Evolutionary conservation across 306 rosid genomes (phyloP).

Genomic region (Casuarina equisetifolia): DNA sequence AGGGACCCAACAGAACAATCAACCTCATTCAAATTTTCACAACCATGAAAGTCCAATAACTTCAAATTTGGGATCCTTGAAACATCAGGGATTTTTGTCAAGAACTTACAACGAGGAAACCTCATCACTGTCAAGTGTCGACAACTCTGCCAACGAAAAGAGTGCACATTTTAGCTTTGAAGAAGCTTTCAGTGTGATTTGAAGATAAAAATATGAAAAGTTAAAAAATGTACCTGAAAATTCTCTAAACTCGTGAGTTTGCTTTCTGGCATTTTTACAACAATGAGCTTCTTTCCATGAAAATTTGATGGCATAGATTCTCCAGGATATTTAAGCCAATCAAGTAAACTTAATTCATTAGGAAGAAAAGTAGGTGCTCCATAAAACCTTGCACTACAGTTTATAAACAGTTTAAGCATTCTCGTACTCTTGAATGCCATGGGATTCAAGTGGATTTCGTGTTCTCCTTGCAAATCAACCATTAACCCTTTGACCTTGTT

Average conservation of each 20-base stretch:
- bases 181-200: slow-evolving; percentile 1
- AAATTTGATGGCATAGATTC: slow-evolving; percentile 29
- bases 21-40: slow-evolving; percentile 24
- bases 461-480: slow-evolving; percentile 12
- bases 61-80: slow-evolving; percentile 28
- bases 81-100: slow-evolving; percentile 26
- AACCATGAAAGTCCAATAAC: not conserved
- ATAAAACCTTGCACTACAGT: slow-evolving; percentile 21
- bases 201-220: not conserved
- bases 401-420: slow-evolving; percentile 31
- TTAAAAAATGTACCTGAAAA: slow-evolving; percentile 14
- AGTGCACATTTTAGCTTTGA: not conserved
- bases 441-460: slow-evolving; percentile 9
- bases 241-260: slow-evolving; percentile 12
- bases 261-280: slow-evolving; percentile 29
- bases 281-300: slow-evolving; percentile 31
- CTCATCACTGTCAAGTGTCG: slow-evolving; percentile 13
- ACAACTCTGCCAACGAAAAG: slow-evolving; percentile 18
- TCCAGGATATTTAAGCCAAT: slow-evolving; percentile 36
- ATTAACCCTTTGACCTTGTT: slow-evolving; percentile 28
- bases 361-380: slow-evolving; percentile 28
- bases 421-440: slow-evolving; percentile 28
- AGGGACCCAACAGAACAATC: slow-evolving; percentile 36
- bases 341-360: slow-evolving; percentile 35
- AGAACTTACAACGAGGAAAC: slow-evolving; percentile 1